phyloP scores from a whole-genome alignment of 306 rosid species.

The Argentina anserina region DNA sequence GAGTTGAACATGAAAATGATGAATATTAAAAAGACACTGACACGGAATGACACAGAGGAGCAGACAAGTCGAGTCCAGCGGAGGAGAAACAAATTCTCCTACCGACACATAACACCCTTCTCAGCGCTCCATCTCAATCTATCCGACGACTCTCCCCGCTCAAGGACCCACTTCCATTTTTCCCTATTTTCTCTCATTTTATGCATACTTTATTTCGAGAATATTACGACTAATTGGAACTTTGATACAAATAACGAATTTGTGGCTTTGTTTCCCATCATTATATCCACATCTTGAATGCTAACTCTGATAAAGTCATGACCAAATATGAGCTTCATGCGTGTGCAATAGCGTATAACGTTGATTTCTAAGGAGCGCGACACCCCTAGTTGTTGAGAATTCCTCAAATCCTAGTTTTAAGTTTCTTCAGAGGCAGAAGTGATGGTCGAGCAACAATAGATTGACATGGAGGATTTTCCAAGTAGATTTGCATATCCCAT shows the following conservation, averaged over 20 bases:
- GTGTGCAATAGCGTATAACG: too few relatives aligned
- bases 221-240: too few relatives aligned
- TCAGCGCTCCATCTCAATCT: not conserved
- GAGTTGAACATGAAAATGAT: not conserved
- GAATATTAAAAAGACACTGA: not conserved
- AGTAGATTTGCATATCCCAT: not conserved
- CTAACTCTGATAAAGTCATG: too few relatives aligned
- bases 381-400: too few relatives aligned
- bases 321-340: too few relatives aligned
- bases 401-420: too few relatives aligned
- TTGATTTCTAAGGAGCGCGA: too few relatives aligned
- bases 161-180: not conserved
- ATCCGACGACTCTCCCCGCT: not conserved
- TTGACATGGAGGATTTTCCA: not conserved
- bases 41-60: slow-evolving; percentile 5
- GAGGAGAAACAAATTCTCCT: not conserved
- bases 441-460: not conserved
- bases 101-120: slow-evolving; percentile 16
- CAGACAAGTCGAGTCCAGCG: not conserved
- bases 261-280: too few relatives aligned
- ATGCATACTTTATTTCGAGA: too few relatives aligned
- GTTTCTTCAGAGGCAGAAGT: not conserved
- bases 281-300: too few relatives aligned
- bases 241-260: too few relatives aligned
- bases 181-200: not conserved